A percentile compares a stretch with the other conserved stretches of the same genome.
Evolutionary conservation across 306 rosid species (phyloP).

Genomic region (Citrullus colocynthis): DNA sequence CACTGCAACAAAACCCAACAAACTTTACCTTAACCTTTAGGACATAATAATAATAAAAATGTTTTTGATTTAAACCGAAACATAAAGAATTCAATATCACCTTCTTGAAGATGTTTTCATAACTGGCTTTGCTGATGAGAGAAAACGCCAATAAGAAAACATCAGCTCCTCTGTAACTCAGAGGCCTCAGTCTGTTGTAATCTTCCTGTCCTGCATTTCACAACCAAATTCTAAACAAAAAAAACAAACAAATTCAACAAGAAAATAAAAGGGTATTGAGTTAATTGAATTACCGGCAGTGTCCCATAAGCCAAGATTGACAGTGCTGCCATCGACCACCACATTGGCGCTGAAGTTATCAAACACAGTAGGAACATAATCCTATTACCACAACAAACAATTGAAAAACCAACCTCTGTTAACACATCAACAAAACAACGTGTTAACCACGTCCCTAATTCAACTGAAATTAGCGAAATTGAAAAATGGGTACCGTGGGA

Average conservation of each 20-base stretch:
- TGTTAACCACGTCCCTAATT: too few species aligned
- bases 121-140: constrained; percentile 19
- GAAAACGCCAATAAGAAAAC: constrained; percentile 18
- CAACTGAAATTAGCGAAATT: background rate
- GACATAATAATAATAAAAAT: background rate
- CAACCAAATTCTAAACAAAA: background rate
- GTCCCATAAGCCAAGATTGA: constrained; percentile 69
- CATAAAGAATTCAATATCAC: background rate
- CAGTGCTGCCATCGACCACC: constrained; percentile 17
- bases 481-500: background rate
- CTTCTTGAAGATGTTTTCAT: constrained; percentile 18
- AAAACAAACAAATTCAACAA: background rate
- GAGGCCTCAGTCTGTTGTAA: constrained; percentile 18
- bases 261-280: background rate
- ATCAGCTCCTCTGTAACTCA: constrained; percentile 24
- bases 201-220: constrained; percentile 19
- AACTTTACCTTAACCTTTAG: background rate
- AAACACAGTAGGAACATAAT: constrained; percentile 8
- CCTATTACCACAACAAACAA: background rate
- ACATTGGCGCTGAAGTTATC: constrained; percentile 9
- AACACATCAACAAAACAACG: too few species aligned
- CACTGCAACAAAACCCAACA: constrained; percentile 29
- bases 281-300: constrained; percentile 41
- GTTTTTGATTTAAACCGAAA: background rate
- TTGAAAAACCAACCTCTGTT: background rate